phyloP scores from a whole-genome alignment of 2,329 filamentous ascomycete genomes.

The Monosporascus ibericus region DNA sequence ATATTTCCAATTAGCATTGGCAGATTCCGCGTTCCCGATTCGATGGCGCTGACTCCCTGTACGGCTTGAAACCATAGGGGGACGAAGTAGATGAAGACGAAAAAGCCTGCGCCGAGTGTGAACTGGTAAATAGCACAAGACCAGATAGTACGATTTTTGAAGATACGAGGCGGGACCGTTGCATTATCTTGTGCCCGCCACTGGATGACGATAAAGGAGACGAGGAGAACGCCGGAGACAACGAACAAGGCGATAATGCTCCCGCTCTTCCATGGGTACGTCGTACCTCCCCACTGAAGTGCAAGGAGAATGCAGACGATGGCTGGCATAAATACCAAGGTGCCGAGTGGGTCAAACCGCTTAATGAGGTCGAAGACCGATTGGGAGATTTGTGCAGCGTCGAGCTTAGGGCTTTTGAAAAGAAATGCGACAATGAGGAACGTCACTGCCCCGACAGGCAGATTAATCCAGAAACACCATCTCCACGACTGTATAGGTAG shows the following conservation, averaged over 20 bases:
- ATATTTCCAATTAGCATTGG: slow-evolving; percentile 47
- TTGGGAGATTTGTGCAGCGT: too few relatives aligned
- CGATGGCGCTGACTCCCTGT: slow-evolving; percentile 43
- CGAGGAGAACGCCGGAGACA: slow-evolving; percentile 38
- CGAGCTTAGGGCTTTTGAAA: too few relatives aligned
- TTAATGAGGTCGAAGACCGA: too few relatives aligned
- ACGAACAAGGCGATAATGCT: slow-evolving; percentile 46
- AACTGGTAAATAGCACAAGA: slow-evolving; percentile 31
- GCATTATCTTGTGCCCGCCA: slow-evolving; percentile 40
- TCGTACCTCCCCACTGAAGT: slow-evolving; percentile 50
- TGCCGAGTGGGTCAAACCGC: slow-evolving; percentile 4
- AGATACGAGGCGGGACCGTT: slow-evolving; percentile 42
- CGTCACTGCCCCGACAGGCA: too few relatives aligned
- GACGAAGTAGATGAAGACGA: slow-evolving; percentile 15
- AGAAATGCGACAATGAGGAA: too few relatives aligned
- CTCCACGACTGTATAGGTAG: too few relatives aligned
- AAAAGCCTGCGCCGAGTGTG: slow-evolving; percentile 44
- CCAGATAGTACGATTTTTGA: slow-evolving; percentile 35
- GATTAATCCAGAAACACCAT: too few relatives aligned
- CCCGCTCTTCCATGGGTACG: slow-evolving; percentile 43
- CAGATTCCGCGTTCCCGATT: slow-evolving; percentile 49
- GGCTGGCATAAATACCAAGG: slow-evolving; percentile 27
- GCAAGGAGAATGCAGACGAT: slow-evolving; percentile 49
- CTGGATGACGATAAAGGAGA: slow-evolving; percentile 41
- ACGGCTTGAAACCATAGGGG: slow-evolving; percentile 49